A percentile compares a stretch with the other conserved stretches of the same genome.
Conservation (phyloP, 805 yeast species). For the Millerago galiae region DNA sequence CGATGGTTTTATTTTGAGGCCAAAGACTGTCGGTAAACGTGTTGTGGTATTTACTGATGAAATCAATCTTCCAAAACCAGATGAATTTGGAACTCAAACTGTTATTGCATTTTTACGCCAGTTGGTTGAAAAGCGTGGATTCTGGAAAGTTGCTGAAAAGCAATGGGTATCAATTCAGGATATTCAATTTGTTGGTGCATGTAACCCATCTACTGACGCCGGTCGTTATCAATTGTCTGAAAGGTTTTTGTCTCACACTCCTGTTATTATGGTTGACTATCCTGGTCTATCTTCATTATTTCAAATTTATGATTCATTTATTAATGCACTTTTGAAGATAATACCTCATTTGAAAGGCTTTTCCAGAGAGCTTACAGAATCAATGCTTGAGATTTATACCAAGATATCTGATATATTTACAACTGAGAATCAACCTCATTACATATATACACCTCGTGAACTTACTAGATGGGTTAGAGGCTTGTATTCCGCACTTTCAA, state of each 20-base stretch:
- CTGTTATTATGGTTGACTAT: conserved; percentile 69
- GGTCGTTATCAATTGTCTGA: conserved; percentile 57
- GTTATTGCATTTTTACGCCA: conserved; percentile 71
- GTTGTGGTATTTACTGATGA: conserved; percentile 89
- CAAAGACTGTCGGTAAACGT: conserved; percentile 58
- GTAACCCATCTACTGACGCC: conserved; percentile 80
- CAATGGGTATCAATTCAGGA: conserved; percentile 62
- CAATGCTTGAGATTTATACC: conserved; percentile 62
- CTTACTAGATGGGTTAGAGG: conserved; percentile 84
- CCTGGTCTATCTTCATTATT: conserved; percentile 58
- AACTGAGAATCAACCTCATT: conserved; percentile 42
- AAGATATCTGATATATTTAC: conserved; percentile 37
- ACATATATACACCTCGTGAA: conserved; percentile 84
- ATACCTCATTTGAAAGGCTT: conserved; percentile 57
- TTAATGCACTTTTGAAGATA: conserved; percentile 46
- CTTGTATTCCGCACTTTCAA: conserved; percentile 41
- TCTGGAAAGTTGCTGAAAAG: conserved; percentile 56
- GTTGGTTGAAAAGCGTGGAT: conserved; percentile 65
- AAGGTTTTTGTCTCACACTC: conserved; percentile 61
- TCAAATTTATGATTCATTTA: conserved; percentile 62
- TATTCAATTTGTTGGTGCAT: conserved; percentile 89
- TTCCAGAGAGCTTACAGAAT: conserved; percentile 42
- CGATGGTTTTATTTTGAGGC: conserved; percentile 49
- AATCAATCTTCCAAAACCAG: conserved; percentile 72
- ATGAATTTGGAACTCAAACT: conserved; percentile 65